Evolutionary conservation across 2,329 filamentous ascomycete genomes (phyloP).

Genomic region (Chalara sp.): DNA sequence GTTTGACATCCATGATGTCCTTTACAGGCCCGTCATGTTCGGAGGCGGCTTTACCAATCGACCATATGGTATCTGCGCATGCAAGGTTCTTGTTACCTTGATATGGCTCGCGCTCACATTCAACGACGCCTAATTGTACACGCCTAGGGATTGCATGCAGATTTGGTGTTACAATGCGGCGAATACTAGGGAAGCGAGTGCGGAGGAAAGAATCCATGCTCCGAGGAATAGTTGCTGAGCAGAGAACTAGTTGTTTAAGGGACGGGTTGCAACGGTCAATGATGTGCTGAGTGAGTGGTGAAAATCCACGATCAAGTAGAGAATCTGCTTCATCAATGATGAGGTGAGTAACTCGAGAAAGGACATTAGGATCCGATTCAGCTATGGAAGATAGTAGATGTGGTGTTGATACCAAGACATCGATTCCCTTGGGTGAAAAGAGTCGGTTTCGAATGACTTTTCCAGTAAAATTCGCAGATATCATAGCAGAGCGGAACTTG

Average conservation of each 20-base stretch:
- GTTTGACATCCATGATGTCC: slow-evolving; percentile 62
- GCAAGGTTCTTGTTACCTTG: slow-evolving; percentile 87
- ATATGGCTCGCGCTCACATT: slow-evolving; percentile 89
- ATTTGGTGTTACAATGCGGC: slow-evolving; percentile 86
- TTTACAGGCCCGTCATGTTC: slow-evolving; percentile 49
- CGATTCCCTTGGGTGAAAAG: slow-evolving; percentile 74
- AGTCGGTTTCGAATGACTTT: slow-evolving; percentile 78
- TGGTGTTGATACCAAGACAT: slow-evolving; percentile 81
- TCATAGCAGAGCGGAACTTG: slow-evolving; percentile 79
- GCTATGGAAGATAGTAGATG: slow-evolving; percentile 85
- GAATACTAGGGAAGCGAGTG: slow-evolving; percentile 74
- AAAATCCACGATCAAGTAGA: slow-evolving; percentile 87
- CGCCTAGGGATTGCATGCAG: slow-evolving; percentile 91
- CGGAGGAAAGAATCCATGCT: slow-evolving; percentile 82
- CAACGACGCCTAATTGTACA: slow-evolving; percentile 88
- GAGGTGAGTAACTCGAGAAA: slow-evolving; percentile 84
- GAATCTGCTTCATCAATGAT: slow-evolving; percentile 95
- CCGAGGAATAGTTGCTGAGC: slow-evolving; percentile 91
- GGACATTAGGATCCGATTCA: slow-evolving; percentile 81
- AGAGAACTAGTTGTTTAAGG: slow-evolving; percentile 79
- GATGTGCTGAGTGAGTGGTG: slow-evolving; percentile 73
- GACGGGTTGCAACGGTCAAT: slow-evolving; percentile 77
- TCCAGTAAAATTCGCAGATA: slow-evolving; percentile 71
- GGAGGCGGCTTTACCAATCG: slow-evolving; percentile 71
- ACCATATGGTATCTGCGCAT: slow-evolving; percentile 91